Conservation (phyloP, 768 basidiomycete species). For the Phlebiopsis flavidoalba region DNA sequence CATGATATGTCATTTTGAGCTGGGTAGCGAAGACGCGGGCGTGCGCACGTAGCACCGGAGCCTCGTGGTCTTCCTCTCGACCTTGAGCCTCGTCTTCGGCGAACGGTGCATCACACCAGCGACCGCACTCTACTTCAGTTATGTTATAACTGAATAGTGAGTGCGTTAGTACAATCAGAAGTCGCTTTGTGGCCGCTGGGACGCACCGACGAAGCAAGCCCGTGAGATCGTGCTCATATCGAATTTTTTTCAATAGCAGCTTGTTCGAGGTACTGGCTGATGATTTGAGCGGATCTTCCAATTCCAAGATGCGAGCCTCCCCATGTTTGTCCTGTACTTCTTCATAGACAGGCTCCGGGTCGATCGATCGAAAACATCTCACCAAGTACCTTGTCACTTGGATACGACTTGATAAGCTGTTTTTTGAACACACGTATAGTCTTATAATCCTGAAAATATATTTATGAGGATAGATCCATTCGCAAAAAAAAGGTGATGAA, state of each 20-base stretch:
- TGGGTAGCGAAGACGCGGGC: neutral
- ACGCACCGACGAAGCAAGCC: conserved; percentile 7
- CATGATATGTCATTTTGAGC: neutral
- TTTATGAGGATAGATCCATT: no score
- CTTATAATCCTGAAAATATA: conserved; percentile 7
- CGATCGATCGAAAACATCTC: conserved; percentile 8
- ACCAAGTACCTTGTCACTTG: conserved; percentile 6
- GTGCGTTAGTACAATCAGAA: neutral
- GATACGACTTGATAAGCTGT: conserved; percentile 3
- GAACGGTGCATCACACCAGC: conserved; percentile 8
- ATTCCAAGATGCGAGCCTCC: neutral
- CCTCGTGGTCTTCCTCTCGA: conserved; percentile 6
- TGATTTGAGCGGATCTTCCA: neutral
- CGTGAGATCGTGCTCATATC: conserved; percentile 8
- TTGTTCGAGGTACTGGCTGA: neutral
- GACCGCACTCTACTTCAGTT: conserved; percentile 7
- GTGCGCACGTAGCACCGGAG: conserved; percentile 1
- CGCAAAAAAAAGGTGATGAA: neutral
- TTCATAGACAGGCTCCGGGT: conserved; percentile 8
- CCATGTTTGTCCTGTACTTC: neutral
- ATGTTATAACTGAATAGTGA: conserved; percentile 3
- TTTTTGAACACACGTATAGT: conserved; percentile 8
- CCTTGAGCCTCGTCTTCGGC: conserved; percentile 4
- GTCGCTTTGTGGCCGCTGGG: no score
- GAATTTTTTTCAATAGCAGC: conserved; percentile 3